Evolutionary conservation across 352 stramenopile species (phyloP).

Genomic region (Globisporangium perplexum): DNA sequence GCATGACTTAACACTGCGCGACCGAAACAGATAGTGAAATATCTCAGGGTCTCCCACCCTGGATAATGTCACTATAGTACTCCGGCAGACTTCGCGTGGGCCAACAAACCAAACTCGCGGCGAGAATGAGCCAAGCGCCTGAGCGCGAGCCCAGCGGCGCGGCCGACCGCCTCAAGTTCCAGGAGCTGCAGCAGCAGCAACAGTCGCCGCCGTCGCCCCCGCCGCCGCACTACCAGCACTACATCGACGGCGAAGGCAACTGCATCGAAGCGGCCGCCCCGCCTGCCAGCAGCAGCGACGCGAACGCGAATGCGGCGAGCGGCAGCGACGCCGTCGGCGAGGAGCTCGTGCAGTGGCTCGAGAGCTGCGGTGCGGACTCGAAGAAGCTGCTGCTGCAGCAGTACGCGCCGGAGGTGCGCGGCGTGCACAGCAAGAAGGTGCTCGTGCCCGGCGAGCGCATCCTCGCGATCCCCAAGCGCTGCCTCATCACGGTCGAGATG

Average conservation of each 20-base stretch:
- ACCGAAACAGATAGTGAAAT: neutral
- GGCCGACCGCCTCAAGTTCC: constrained; percentile 31
- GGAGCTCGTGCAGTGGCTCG: constrained; percentile 76
- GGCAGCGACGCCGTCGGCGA: constrained; percentile 40
- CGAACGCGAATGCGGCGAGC: neutral
- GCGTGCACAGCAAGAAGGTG: constrained; percentile 87
- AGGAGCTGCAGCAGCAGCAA: constrained; percentile 20
- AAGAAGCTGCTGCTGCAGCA: constrained; percentile 78
- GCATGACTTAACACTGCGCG: no score
- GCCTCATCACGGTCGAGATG: constrained; percentile 99
- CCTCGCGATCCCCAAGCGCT: constrained; percentile 92
- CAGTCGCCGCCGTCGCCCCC: constrained; percentile 1
- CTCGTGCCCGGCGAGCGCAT: constrained; percentile 85
- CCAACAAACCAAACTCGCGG: neutral
- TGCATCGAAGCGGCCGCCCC: constrained; percentile 1
- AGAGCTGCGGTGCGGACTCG: constrained; percentile 60
- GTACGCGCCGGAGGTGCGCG: constrained; percentile 91
- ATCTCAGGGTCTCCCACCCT: neutral
- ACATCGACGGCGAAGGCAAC: constrained; percentile 12
- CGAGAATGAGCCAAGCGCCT: neutral
- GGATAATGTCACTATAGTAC: neutral
- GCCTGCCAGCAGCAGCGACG: no score
- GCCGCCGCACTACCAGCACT: constrained; percentile 9
- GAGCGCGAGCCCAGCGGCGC: neutral
- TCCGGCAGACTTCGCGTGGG: no score